phyloP scores from a whole-genome alignment of 2,329 filamentous ascomycete genomes.

The Apiospora pterosperma region DNA sequence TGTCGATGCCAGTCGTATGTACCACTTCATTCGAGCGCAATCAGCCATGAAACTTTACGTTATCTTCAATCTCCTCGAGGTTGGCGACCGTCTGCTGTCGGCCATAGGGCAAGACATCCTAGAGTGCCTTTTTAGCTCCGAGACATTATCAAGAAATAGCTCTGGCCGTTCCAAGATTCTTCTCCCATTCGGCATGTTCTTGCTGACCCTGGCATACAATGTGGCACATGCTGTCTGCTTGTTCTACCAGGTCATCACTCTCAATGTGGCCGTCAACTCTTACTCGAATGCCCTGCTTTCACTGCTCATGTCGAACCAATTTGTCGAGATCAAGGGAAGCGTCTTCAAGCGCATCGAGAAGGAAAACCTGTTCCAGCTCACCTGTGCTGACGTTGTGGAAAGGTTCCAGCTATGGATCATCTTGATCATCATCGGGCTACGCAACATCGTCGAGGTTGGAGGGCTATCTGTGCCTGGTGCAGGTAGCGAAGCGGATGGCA shows the following conservation, averaged over 20 bases:
- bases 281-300: conserved; percentile 96
- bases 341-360: conserved; percentile 99
- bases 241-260: conserved; percentile 95
- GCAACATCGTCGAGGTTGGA: conserved; percentile 94
- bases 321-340: conserved; percentile 97
- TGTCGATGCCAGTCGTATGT: conserved; percentile 95
- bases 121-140: conserved; percentile 90
- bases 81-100: conserved; percentile 83
- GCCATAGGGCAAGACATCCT: conserved; percentile 94
- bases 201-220: conserved; percentile 83
- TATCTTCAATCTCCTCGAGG: conserved; percentile 96
- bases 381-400: conserved; percentile 94
- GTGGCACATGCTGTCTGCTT: conserved; percentile 81
- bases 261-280: conserved; percentile 97
- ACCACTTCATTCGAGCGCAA: conserved; percentile 94
- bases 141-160: conserved; percentile 83
- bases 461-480: conserved; percentile 65
- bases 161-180: conserved; percentile 89
- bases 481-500: conserved; percentile 42
- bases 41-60: conserved; percentile 98
- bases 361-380: conserved; percentile 94
- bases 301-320: conserved; percentile 92
- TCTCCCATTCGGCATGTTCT: conserved; percentile 85
- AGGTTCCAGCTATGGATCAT: conserved; percentile 98
- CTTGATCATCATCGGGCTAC: conserved; percentile 90